phyloP scores from a whole-genome alignment of 305 asterid genomes.

The Caryopteris hybrid region DNA sequence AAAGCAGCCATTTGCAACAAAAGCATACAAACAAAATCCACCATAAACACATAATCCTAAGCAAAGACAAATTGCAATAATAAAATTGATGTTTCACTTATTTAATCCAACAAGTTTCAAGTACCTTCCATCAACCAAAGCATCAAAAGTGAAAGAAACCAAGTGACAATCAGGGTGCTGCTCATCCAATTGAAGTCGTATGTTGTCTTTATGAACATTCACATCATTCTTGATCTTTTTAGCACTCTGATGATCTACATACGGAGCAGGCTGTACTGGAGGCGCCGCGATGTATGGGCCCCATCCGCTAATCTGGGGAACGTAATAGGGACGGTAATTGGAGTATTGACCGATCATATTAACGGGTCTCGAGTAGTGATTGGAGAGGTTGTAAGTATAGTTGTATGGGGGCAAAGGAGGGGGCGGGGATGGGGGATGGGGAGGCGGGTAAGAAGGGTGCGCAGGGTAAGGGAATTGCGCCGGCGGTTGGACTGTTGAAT shows the following conservation, averaged over 20 bases:
- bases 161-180: constrained; percentile 46
- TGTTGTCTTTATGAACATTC: constrained; percentile 77
- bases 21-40: background rate
- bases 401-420: constrained; percentile 37
- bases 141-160: constrained; percentile 85
- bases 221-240: constrained; percentile 88
- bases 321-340: constrained; percentile 35
- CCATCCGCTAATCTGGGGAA: constrained; percentile 37
- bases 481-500: constrained; percentile 22
- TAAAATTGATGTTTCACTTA: background rate
- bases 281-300: constrained; percentile 33
- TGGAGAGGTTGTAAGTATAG: constrained; percentile 30
- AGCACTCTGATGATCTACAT: constrained; percentile 78
- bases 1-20: background rate
- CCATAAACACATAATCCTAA: background rate
- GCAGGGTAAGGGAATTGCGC: constrained; percentile 27
- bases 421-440: constrained; percentile 13
- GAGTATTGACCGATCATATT: constrained; percentile 26
- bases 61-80: background rate
- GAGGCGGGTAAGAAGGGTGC: constrained; percentile 9
- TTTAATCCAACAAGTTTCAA: background rate
- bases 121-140: constrained; percentile 88
- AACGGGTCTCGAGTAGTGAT: constrained; percentile 40
- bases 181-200: constrained; percentile 59
- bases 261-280: constrained; percentile 48